Base-by-base conservation (phyloP, 768 basidiomycete genomes). In the Termitomyces sp. region DNA sequence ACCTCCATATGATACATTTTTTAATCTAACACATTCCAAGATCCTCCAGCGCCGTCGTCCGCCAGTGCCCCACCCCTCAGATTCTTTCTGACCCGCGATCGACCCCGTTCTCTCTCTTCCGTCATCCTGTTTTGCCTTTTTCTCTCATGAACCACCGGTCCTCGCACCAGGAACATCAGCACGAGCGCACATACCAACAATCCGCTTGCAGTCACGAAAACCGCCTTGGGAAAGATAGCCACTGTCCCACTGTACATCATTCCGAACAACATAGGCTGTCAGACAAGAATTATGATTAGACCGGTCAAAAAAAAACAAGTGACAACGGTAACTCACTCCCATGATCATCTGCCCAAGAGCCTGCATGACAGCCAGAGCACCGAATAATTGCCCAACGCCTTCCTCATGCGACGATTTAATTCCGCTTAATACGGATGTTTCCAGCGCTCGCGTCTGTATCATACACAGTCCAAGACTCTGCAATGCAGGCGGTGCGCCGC, bases 391-490 rank as follows among this genome's bases (percentile, higher is more conserved):
- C 0, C 90, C 89, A 6, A 72, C 69, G 8, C 70, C 73, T 52
- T 63, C 66, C 34, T 76, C 63, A 49, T 61, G 54, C 57, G 69
- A 11, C 47, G 58, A 48, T 33, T 53, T 62, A 22, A 59, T 47
- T 11, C 47, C 53, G 16, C 24, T 34, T 6, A 33, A n/a, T 3
- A 52, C 31, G 16, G 33, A 67, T 49, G 67, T 62, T 53, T 75
- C 66, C 63, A 79, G 59, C 16, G 69, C 70, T 55, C 82, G 72
- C 16, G 75, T 72, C 62, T 84, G 81, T 59, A 76, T 58, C 55
- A 89, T 82, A 63, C 83, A 88, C 45, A 93, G 69, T 13, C 88
- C 88, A 50, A 93, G 74, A 66, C 87, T 89, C 45, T 91, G 86
- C 41, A 82, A 71, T 7, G 87, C 83, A n/a, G 91, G 91, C 41